phyloP scores from a whole-genome alignment of 73 alveolate species.

The Paramecium biaurelia region DNA sequence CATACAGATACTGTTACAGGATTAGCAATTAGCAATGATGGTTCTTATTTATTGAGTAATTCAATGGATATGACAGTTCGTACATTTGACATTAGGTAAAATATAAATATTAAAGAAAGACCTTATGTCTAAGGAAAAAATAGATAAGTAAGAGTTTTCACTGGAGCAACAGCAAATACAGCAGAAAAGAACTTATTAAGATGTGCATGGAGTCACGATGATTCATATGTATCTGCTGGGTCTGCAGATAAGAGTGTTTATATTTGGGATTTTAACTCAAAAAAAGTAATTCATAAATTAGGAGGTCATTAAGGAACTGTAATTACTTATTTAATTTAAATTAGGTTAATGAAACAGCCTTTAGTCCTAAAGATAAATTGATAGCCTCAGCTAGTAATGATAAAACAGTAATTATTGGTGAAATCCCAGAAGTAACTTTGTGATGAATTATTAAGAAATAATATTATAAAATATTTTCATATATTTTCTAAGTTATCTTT shows the following conservation, averaged over 20 bases:
- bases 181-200: conserved; percentile 88
- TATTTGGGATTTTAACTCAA: conserved; percentile 89
- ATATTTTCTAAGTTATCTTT: too few species aligned
- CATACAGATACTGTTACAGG: conserved; percentile 96
- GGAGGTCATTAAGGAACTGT: conserved; percentile 96
- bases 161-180: conserved; percentile 82
- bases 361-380: conserved; percentile 84
- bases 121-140: conserved; percentile 68
- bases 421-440: conserved; percentile 58
- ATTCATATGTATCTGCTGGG: conserved; percentile 83
- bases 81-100: conserved; percentile 69
- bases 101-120: not conserved
- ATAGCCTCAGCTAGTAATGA: conserved; percentile 88
- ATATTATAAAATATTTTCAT: not conserved
- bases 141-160: conserved; percentile 73
- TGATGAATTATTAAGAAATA: not conserved
- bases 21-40: conserved; percentile 80
- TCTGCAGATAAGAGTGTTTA: conserved; percentile 87
- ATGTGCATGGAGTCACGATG: conserved; percentile 86
- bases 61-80: conserved; percentile 87
- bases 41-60: conserved; percentile 82
- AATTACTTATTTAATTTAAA: not conserved
- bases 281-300: conserved; percentile 76
- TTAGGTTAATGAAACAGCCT: conserved; percentile 82
- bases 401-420: conserved; percentile 88